phyloP scores from a whole-genome alignment of 441 rosid genomes.

The Populus hybrid region DNA sequence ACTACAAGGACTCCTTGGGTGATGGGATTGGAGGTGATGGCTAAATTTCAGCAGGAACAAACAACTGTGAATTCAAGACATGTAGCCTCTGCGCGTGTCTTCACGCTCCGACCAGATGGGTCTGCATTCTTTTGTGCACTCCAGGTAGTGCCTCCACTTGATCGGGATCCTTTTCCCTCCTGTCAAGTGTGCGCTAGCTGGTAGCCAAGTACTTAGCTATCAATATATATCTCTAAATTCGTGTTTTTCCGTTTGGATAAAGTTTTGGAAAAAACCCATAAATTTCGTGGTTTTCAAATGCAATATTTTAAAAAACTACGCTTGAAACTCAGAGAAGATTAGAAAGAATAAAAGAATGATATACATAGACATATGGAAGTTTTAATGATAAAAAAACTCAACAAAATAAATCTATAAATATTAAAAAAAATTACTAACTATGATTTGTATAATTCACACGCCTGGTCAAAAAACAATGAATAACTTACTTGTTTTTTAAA shows the following conservation, averaged over 20 bases:
- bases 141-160: too few relatives aligned
- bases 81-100: not conserved
- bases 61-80: not conserved
- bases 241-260: not conserved
- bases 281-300: too few relatives aligned
- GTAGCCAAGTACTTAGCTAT: not conserved
- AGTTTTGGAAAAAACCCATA: not conserved
- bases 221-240: not conserved
- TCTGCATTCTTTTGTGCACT: not conserved
- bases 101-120: not conserved
- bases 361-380: too few relatives aligned
- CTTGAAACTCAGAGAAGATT: too few relatives aligned
- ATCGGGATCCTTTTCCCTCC: constrained; percentile 19
- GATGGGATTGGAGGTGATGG: constrained; percentile 38
- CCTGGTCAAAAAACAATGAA: accelerated
- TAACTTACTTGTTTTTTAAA: too few relatives aligned
- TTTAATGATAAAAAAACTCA: too few relatives aligned
- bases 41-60: constrained; percentile 19
- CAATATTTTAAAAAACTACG: too few relatives aligned
- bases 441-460: accelerated
- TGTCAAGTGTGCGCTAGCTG: not conserved
- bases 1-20: constrained; percentile 12
- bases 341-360: too few relatives aligned
- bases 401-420: too few relatives aligned
- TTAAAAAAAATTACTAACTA: too few relatives aligned